Percentiles rank a stretch among this genome's conserved stretches.
Conservation (phyloP, 305 asterid species). For the Solanum chacoense region DNA sequence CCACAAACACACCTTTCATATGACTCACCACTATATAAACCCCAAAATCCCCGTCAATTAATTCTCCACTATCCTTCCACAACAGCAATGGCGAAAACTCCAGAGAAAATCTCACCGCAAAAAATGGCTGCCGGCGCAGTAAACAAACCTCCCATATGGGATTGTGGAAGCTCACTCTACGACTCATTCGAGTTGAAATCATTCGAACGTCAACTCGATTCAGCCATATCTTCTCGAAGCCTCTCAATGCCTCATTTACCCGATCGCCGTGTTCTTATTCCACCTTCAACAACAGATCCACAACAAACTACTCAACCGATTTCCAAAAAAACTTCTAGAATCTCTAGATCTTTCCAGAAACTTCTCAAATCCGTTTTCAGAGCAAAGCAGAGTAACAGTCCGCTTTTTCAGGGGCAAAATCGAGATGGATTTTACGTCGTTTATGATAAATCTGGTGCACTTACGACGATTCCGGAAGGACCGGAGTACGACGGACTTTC, state of each 20-base stretch:
- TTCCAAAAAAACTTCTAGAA: constrained; percentile 31
- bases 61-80: not conserved
- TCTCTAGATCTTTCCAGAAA: constrained; percentile 44
- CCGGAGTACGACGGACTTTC: constrained; percentile 50
- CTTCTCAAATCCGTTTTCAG: constrained; percentile 45
- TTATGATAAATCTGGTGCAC: constrained; percentile 28
- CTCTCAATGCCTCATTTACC: constrained; percentile 74
- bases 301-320: constrained; percentile 5
- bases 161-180: constrained; percentile 69
- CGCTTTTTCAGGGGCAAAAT: not conserved
- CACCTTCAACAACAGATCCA: not conserved
- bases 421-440: constrained; percentile 24
- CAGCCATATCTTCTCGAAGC: constrained; percentile 54
- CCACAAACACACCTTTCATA: not conserved
- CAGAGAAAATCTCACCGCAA: constrained; percentile 1
- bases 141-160: constrained; percentile 39
- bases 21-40: not conserved
- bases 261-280: constrained; percentile 5
- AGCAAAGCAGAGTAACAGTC: constrained; percentile 17
- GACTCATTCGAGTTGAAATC: constrained; percentile 68
- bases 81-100: constrained; percentile 8
- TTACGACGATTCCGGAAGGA: constrained; percentile 51
- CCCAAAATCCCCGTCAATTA: not conserved
- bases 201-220: constrained; percentile 46
- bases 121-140: not conserved